phyloP scores from a whole-genome alignment of 352 stramenopile species.

The Pythium sp. region DNA sequence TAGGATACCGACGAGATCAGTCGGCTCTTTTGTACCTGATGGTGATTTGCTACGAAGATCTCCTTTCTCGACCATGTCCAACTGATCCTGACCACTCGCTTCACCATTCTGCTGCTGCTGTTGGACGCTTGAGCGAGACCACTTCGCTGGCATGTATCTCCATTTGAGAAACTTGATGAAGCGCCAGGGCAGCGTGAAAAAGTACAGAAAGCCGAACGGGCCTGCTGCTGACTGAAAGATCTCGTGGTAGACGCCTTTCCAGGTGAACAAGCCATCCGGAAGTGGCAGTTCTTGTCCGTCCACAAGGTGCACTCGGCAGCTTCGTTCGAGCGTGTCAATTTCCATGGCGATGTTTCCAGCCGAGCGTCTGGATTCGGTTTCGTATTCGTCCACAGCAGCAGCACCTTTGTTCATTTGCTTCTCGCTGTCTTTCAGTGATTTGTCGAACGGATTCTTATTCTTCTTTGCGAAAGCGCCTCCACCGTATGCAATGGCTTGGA shows the following conservation, averaged over 20 bases:
- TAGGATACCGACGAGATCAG: conserved; percentile 64
- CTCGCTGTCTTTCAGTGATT: conserved; percentile 4
- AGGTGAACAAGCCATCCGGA: conserved; percentile 44
- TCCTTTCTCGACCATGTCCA: conserved; percentile 18
- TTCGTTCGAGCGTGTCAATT: conserved; percentile 62
- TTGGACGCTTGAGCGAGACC: conserved; percentile 3
- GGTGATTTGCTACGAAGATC: background rate
- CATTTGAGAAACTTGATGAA: conserved; percentile 41
- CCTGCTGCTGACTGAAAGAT: conserved; percentile 45
- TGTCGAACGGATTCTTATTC: conserved; percentile 31
- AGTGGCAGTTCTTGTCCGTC: conserved; percentile 38
- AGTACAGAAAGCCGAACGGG: conserved; percentile 70
- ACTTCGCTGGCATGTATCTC: conserved; percentile 45
- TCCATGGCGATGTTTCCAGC: conserved; percentile 61
- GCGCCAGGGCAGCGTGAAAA: conserved; percentile 46
- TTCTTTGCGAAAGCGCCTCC: conserved; percentile 47
- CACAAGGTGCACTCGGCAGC: conserved; percentile 36
- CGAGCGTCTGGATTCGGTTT: conserved; percentile 22
- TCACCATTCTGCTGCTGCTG: background rate
- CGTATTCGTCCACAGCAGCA: background rate
- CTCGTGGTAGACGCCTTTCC: conserved; percentile 33
- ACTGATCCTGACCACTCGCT: background rate
- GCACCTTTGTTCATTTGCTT: conserved; percentile 3
- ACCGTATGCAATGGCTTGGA: conserved; percentile 78
- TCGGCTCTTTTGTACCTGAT: background rate